A percentile compares a stretch with the other conserved stretches of the same genome.
Evolutionary conservation across 768 basidiomycete genomes (phyloP).

Genomic region (Xerocomellus intermedius): DNA sequence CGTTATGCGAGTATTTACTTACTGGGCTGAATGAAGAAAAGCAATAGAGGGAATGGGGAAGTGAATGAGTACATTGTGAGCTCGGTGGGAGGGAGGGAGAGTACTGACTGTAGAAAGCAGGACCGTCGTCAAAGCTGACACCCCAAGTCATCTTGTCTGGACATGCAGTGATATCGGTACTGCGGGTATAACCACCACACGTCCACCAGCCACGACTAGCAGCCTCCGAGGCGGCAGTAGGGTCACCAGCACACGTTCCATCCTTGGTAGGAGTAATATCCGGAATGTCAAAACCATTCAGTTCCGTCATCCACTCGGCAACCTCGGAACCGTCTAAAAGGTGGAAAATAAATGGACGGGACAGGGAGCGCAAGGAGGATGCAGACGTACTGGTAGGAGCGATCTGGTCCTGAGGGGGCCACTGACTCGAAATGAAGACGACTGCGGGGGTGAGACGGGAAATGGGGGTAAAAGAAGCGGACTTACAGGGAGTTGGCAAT

Average conservation of each 20-base stretch:
- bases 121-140: slow-evolving; percentile 87
- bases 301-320: slow-evolving; percentile 71
- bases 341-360: not conserved
- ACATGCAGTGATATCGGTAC: slow-evolving; percentile 62
- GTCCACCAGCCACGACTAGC: slow-evolving; percentile 87
- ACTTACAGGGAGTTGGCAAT: slow-evolving; percentile 64
- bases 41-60: not conserved
- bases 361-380: not conserved
- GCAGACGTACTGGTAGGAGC: slow-evolving; percentile 54
- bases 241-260: slow-evolving; percentile 66
- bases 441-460: slow-evolving; percentile 33
- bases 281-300: slow-evolving; percentile 71
- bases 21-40: slow-evolving; percentile 47
- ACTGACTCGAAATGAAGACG: slow-evolving; percentile 44
- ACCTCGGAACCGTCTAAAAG: slow-evolving; percentile 46
- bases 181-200: slow-evolving; percentile 68
- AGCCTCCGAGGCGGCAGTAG: slow-evolving; percentile 53
- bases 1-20: slow-evolving; percentile 16
- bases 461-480: not conserved
- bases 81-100: not conserved
- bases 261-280: slow-evolving; percentile 58
- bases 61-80: slow-evolving; percentile 4
- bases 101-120: slow-evolving; percentile 72
- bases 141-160: slow-evolving; percentile 74
- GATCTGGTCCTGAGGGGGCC: slow-evolving; percentile 63